Conservation (phyloP, 2,329 filamentous ascomycete species). For the Aureobasidium lini region DNA sequence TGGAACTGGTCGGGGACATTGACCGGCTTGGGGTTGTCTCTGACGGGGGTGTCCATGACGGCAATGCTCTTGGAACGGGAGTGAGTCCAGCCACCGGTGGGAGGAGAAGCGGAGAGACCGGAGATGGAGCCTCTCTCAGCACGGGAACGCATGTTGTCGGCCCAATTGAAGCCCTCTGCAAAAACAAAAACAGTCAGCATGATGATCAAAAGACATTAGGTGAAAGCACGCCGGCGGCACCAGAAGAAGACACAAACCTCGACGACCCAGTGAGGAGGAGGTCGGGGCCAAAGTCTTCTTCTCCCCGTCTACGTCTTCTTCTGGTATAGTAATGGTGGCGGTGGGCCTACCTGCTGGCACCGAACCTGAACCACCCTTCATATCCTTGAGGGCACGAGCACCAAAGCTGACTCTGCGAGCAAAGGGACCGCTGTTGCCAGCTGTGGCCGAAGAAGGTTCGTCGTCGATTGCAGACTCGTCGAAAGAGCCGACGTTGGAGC, state of each 20-base stretch:
- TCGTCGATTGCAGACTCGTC: slow-evolving; percentile 44
- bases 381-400: slow-evolving; percentile 66
- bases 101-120: slow-evolving; percentile 27
- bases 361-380: slow-evolving; percentile 56
- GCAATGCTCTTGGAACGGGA: slow-evolving; percentile 63
- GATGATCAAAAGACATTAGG: slow-evolving; percentile 43
- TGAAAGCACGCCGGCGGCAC: slow-evolving; percentile 52
- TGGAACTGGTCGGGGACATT: slow-evolving; percentile 77
- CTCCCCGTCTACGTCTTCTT: slow-evolving; percentile 15
- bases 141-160: slow-evolving; percentile 86
- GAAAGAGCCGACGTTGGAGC: slow-evolving; percentile 34
- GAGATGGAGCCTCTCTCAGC: slow-evolving; percentile 68
- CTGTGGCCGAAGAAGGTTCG: slow-evolving; percentile 45
- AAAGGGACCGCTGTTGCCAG: slow-evolving; percentile 65
- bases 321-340: slow-evolving; percentile 24
- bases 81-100: slow-evolving; percentile 37
- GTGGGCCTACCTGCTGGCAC: slow-evolving; percentile 53
- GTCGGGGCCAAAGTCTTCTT: slow-evolving; percentile 17
- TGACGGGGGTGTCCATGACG: slow-evolving; percentile 47
- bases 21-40: slow-evolving; percentile 51
- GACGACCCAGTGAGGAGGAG: slow-evolving; percentile 31
- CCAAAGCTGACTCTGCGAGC: slow-evolving; percentile 85
- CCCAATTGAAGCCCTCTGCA: slow-evolving; percentile 94
- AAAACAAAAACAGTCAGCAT: slow-evolving; percentile 43
- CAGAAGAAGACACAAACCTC: slow-evolving; percentile 25